Evolutionary conservation across 192 early-diverging fungal species (phyloP), one percentile per base, ranked within the genome.

Genomic region (Rhizoclosmatium sp.): DNA sequence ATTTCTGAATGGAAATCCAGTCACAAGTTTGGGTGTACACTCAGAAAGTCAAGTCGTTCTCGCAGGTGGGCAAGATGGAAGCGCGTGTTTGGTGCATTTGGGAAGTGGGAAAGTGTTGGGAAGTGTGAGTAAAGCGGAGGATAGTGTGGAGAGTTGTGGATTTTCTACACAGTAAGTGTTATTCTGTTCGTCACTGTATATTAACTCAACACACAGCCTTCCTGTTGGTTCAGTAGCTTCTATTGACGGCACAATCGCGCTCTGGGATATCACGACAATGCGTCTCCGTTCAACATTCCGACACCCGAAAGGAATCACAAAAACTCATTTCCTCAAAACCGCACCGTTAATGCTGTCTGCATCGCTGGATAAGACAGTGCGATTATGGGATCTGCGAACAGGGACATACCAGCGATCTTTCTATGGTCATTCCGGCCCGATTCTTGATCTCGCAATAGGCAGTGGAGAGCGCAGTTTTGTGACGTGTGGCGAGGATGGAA

Each of bases 231-330:
- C 96, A 0, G 95, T 95, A 3, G 94, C 91, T 2, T 94, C 94
- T 0, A 88, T 96, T 19, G 97, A 98, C 83, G 94, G 94, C n/a
- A 89, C 88, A 46, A 82, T 99, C 60, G 93, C 89, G 58, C 90
- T 99, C 74, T 98, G 97, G 96, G 98, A 99, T 75, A 84, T 94
- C n/a, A 90, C 89, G 66, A 91, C 91, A 0, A 87, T 94, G 86
- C 91, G 92, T 48, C 85, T 96, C 47, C 93, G 97, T n/a, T 86
- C 92, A 14, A 94, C 93, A 19, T 84, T 94, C 44, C 78, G 86
- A 21, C 98, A 99, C 41, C 80, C 92, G 83, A 96, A 95, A 62
- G 95, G 94, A 1, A 90, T 99, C 23, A 94, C 93, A 23, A 88
- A 93, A 73, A 83, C 95, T 19, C 73, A 84, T 71, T 99, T 93